Conservation (phyloP, 2,329 filamentous ascomycete genomes). For the Didymella arachidicola region DNA sequence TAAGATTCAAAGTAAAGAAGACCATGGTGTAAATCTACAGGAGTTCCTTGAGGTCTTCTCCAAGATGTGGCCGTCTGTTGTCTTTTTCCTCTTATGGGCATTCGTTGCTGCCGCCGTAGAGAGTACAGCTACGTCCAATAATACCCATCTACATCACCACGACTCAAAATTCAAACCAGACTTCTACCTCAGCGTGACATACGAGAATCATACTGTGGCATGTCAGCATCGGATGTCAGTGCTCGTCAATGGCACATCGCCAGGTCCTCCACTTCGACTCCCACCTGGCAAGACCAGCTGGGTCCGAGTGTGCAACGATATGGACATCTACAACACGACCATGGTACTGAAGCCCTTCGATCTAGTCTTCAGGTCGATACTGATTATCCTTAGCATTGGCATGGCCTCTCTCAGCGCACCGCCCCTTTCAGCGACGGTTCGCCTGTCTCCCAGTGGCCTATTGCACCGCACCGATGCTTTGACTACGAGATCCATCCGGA, state of each 20-base stretch:
- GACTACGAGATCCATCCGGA: slow-evolving; percentile 70
- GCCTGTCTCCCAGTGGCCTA: slow-evolving; percentile 71
- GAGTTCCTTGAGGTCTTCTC: neutral
- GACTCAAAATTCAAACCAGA: slow-evolving; percentile 52
- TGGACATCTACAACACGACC: slow-evolving; percentile 63
- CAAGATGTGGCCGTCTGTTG: neutral
- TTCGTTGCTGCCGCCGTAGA: neutral
- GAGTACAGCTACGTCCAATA: neutral
- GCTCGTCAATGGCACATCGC: slow-evolving; percentile 62
- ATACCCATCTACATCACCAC: slow-evolving; percentile 16
- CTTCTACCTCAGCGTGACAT: slow-evolving; percentile 57
- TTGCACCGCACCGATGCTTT: slow-evolving; percentile 68
- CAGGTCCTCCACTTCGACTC: slow-evolving; percentile 60
- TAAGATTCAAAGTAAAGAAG: neutral
- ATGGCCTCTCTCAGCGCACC: slow-evolving; percentile 66
- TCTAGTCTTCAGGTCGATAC: neutral
- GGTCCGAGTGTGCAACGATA: slow-evolving; percentile 68
- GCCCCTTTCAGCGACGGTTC: slow-evolving; percentile 71
- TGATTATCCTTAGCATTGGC: slow-evolving; percentile 65
- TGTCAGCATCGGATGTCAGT: slow-evolving; percentile 59
- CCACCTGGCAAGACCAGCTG: slow-evolving; percentile 58
- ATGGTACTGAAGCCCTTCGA: slow-evolving; percentile 52
- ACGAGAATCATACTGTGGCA: slow-evolving; percentile 54
- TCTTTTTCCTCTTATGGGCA: neutral
- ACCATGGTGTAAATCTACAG: neutral